Evolutionary conservation across 1,284 basidiomycete genomes (phyloP).

Genomic region (Mycosarcoma mackinlayi): DNA sequence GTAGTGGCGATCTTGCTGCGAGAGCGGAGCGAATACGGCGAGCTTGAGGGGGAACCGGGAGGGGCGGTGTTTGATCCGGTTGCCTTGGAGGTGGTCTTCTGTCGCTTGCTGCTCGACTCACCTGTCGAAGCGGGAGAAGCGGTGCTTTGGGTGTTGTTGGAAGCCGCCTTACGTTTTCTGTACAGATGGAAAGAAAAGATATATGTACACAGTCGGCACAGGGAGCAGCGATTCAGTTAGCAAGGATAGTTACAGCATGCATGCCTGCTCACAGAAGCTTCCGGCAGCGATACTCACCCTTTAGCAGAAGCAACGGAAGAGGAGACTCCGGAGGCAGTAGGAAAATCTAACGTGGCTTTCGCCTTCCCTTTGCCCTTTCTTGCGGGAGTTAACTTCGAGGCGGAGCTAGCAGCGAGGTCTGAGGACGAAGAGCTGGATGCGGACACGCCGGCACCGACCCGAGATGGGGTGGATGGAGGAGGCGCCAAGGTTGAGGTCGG

Average conservation of each 20-base stretch:
- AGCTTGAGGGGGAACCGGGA: constrained; percentile 13
- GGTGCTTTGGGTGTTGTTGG: constrained; percentile 6
- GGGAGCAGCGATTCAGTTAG: background rate
- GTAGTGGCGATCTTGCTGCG: constrained; percentile 14
- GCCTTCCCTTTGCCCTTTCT: constrained; percentile 30
- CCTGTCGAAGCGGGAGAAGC: constrained; percentile 11
- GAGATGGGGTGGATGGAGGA: constrained; percentile 30
- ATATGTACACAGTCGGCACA: background rate
- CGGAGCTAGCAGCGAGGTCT: constrained; percentile 4
- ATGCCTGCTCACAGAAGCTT: background rate
- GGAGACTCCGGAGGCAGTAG: constrained; percentile 1
- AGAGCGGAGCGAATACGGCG: constrained; percentile 37
- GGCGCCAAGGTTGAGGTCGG: constrained; percentile 40
- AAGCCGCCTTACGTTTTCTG: constrained; percentile 34
- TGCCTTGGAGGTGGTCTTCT: constrained; percentile 20
- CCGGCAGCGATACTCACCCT: constrained; percentile 13
- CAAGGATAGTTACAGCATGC: background rate
- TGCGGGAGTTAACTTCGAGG: constrained; percentile 2
- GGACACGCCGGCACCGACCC: constrained; percentile 25
- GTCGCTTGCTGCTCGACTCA: constrained; percentile 32
- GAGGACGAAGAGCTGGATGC: constrained; percentile 17
- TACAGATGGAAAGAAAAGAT: background rate
- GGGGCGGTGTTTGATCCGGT: constrained; percentile 2
- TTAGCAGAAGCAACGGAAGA: constrained; percentile 18
- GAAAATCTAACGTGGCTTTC: constrained; percentile 19